phyloP scores from a whole-genome alignment of 1,139 yeast genomes.

The Taphrina deformans region DNA sequence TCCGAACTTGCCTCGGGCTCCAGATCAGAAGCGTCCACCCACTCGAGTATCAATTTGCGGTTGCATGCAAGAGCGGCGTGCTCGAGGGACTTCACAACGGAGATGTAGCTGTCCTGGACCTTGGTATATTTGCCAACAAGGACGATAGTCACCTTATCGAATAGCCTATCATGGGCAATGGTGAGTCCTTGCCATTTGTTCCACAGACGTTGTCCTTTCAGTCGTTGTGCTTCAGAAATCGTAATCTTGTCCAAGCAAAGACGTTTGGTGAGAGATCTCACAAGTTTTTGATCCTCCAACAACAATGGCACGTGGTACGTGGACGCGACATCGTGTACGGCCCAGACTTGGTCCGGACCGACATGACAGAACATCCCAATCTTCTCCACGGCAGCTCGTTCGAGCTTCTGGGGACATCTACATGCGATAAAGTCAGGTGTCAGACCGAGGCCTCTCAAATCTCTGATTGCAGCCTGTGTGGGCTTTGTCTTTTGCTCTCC shows the following conservation, averaged over 20 bases:
- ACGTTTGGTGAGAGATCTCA: conserved; percentile 70
- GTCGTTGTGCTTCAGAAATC: conserved; percentile 57
- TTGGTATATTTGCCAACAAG: conserved; percentile 96
- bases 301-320: conserved; percentile 96
- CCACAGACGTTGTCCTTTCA: conserved; percentile 69
- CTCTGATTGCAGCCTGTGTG: conserved; percentile 98
- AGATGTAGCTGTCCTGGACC: conserved; percentile 89
- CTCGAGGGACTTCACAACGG: conserved; percentile 92
- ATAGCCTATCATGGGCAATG: conserved; percentile 66
- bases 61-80: conserved; percentile 90
- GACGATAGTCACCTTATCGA: conserved; percentile 87
- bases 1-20: conserved; percentile 59
- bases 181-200: conserved; percentile 80
- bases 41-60: conserved; percentile 77
- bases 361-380: conserved; percentile 99
- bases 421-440: conserved; percentile 97
- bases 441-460: conserved; percentile 89
- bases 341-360: conserved; percentile 94
- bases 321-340: conserved; percentile 94
- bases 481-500: conserved; percentile 99
- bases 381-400: conserved; percentile 80
- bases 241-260: conserved; percentile 58
- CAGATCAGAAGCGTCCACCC: conserved; percentile 94
- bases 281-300: conserved; percentile 81
- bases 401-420: conserved; percentile 85